phyloP scores from a whole-genome alignment of 768 basidiomycete species.

The Tubosaeta brunneosetosa region DNA sequence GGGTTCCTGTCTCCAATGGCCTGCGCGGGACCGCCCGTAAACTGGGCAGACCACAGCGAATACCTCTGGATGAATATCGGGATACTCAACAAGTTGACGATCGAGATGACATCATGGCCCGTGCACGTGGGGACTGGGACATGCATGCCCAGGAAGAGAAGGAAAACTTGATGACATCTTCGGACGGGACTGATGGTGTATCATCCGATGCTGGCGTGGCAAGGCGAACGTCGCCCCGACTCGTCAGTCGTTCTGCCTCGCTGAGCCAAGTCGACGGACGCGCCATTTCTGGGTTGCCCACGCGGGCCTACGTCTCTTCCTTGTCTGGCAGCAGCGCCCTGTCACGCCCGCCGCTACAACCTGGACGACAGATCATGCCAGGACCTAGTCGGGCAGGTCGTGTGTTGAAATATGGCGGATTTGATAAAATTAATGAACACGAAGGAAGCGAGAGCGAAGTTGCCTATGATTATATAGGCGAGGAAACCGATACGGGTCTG shows the following conservation, averaged over 20 bases:
- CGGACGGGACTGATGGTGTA: constrained; percentile 20
- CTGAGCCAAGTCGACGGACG: constrained; percentile 33
- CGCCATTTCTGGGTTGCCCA: constrained; percentile 30
- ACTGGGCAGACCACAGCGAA: constrained; percentile 32
- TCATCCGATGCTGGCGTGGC: constrained; percentile 22
- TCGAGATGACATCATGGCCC: constrained; percentile 30
- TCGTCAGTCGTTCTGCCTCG: constrained; percentile 30
- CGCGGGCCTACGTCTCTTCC: constrained; percentile 30
- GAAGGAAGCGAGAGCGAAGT: constrained; percentile 41
- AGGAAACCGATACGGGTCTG: constrained; percentile 42
- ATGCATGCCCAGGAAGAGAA: constrained; percentile 35
- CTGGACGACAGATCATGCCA: constrained; percentile 40
- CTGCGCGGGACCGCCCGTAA: constrained; percentile 34
- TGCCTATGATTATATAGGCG: constrained; percentile 26
- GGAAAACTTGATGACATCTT: constrained; percentile 33
- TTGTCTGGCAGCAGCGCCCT: constrained; percentile 32
- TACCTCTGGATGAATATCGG: constrained; percentile 35
- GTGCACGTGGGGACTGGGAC: constrained; percentile 29
- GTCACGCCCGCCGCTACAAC: constrained; percentile 37
- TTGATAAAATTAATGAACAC: constrained; percentile 48
- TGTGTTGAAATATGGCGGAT: constrained; percentile 38
- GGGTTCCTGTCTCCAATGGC: constrained; percentile 30
- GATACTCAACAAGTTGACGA: constrained; percentile 31
- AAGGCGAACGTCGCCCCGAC: constrained; percentile 24
- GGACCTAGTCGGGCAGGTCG: constrained; percentile 46